Evolutionary conservation across 1,284 basidiomycete species (phyloP).

Genomic region (Ganoderma sp.): DNA sequence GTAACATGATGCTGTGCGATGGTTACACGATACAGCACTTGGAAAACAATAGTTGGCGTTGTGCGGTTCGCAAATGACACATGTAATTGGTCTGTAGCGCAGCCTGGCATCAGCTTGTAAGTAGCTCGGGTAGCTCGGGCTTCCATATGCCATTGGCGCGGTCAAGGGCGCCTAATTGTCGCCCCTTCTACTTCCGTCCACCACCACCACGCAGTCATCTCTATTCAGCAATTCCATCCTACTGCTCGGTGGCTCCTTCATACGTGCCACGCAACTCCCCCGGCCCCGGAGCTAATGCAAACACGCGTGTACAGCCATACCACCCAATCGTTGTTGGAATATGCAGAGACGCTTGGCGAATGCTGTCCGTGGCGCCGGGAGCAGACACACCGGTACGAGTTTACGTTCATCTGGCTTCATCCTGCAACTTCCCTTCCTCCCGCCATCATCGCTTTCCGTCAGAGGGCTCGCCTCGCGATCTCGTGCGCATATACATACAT

Average conservation of each 20-base stretch:
- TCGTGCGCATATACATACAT: not conserved
- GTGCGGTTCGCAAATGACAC: no score
- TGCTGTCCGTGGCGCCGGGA: not conserved
- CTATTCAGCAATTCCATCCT: not conserved
- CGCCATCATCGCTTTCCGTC: not conserved
- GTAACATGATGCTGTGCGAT: no score
- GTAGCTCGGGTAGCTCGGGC: no score
- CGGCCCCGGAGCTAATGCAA: not conserved
- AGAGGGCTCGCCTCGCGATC: not conserved
- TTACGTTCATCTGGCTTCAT: not conserved
- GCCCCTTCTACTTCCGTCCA: no score
- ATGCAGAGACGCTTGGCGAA: not conserved
- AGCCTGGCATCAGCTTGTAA: no score
- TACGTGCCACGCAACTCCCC: not conserved
- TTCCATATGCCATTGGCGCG: no score
- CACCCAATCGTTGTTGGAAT: slow-evolving; percentile 3
- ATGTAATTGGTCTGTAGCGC: no score
- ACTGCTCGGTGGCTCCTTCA: not conserved
- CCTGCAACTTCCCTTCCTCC: not conserved
- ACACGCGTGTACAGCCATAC: not conserved
- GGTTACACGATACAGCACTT: no score
- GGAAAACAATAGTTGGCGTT: no score
- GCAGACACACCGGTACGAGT: not conserved
- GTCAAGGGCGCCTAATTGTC: no score
- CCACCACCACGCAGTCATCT: no score